These are phyloP conservation scores for Mariannaea sp. DNA, from an alignment of 2,329 filamentous ascomycete genomes.

Conservation along the genomic window DNA sequence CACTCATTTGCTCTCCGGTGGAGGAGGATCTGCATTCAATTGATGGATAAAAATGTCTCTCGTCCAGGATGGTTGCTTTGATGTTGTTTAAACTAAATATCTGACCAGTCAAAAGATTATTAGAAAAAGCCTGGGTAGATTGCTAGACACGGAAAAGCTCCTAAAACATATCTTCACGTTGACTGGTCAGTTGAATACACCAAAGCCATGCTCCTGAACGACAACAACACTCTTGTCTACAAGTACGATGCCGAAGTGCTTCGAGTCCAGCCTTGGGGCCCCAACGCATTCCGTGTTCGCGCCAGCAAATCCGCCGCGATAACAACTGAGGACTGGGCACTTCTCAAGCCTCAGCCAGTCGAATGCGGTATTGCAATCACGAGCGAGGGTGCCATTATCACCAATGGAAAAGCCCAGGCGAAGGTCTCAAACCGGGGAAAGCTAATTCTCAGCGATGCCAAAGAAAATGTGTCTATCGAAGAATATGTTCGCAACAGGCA, in stretches of 20 bases:
- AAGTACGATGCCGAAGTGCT: slow-evolving; percentile 4
- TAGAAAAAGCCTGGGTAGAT: too few relatives aligned
- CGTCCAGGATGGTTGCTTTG: too few relatives aligned
- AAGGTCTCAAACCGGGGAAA: not conserved
- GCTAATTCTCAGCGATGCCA: not conserved
- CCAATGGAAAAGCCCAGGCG: not conserved
- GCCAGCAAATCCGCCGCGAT: not conserved
- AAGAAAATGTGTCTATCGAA: slow-evolving; percentile 38
- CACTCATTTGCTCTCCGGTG: too few relatives aligned
- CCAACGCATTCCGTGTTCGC: slow-evolving; percentile 1
- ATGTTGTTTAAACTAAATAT: too few relatives aligned
- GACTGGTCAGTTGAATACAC: too few relatives aligned
- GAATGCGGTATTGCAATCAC: not conserved
- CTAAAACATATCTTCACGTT: too few relatives aligned
- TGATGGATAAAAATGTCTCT: too few relatives aligned
- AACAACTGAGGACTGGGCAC: slow-evolving; percentile 1
- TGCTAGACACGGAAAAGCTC: too few relatives aligned
- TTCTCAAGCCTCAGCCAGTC: not conserved
- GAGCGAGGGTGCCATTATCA: not conserved
- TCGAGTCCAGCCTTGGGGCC: slow-evolving; percentile 2
- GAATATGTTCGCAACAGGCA: slow-evolving; percentile 40
- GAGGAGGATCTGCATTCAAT: too few relatives aligned
- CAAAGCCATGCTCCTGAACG: too few relatives aligned
- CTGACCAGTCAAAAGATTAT: too few relatives aligned
- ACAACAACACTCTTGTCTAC: too few relatives aligned